Evolutionary conservation across 805 yeast genomes (phyloP), one percentile per base, ranked within the genome.

Genomic region (Clavispora vitiphila): DNA sequence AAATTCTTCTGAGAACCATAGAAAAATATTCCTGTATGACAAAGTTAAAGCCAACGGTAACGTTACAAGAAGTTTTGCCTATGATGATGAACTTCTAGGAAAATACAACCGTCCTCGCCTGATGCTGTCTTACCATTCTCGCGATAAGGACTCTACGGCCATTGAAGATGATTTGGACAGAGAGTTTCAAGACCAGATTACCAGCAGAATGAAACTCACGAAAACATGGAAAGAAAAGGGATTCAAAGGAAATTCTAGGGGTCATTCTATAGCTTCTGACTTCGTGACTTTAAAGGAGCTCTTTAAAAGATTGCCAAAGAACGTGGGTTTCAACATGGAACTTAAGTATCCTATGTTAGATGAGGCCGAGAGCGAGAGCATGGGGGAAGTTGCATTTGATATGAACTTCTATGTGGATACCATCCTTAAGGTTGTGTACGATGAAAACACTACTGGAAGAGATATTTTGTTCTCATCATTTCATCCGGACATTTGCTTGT

Each of bases 341-440:
- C 81, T 93, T 64, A 89, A 91, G 59, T 91, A 89, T 58, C 98
- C 98, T 2, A 86, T 91, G 93, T 72, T 88, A 39, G 95, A 88
- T 59, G 98, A 91, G 65, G 90, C 95, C 0, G 85, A 89, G 59
- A 73, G 72, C 2, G 97, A 91, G 57, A 88, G 83, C 45, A 83
- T 90, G 79, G 96, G 95, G 14, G 84, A 83, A 49, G 71, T 86
- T 47, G 87, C 84, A 2, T 76, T 84, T 43, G 96, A 90, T 52
- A 71, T 89, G 68, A 91, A 91, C 60, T 75, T 74, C 51, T 91
- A 89, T 81, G 86, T 88, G 26, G 97, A 91, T 60, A 86, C 95
- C 0, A 86, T 91, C 14, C 71, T 91, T 50, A 72, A 83, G 51
- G 75, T 74, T 21, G 91, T 91, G 12, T 90, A 84, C 57, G 73